phyloP scores from a whole-genome alignment of 1,139 yeast species.

The Meyerozyma elateridarum region DNA sequence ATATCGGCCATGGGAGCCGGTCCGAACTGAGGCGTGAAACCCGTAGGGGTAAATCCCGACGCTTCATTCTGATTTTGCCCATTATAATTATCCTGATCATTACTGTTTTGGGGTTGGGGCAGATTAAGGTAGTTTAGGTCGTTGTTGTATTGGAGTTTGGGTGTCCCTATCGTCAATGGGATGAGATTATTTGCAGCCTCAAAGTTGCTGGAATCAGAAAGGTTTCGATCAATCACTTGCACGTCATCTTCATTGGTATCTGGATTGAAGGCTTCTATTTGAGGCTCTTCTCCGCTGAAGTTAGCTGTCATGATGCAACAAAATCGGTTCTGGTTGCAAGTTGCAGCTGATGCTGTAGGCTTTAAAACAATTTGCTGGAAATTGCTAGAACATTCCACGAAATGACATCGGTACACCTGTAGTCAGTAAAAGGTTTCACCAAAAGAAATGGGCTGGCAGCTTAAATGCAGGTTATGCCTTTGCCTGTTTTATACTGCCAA shows the following conservation, averaged over 20 bases:
- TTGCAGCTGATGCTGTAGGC: slow-evolving; percentile 2
- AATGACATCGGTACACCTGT: not conserved
- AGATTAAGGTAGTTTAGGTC: not conserved
- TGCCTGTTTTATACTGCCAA: no score
- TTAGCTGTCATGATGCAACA: not conserved
- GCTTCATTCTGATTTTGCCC: slow-evolving; percentile 5
- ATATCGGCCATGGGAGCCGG: slow-evolving; percentile 6
- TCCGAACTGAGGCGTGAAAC: slow-evolving; percentile 11
- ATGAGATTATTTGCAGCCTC: slow-evolving; percentile 1
- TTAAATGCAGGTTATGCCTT: no score
- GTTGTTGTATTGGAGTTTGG: slow-evolving; percentile 2
- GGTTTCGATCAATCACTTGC: slow-evolving; percentile 2
- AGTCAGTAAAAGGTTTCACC: not conserved
- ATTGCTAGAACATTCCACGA: slow-evolving; percentile 8
- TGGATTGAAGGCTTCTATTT: not conserved
- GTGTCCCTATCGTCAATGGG: slow-evolving; percentile 1
- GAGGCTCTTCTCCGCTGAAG: not conserved
- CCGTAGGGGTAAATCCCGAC: slow-evolving; percentile 10
- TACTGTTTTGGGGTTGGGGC: slow-evolving; percentile 1
- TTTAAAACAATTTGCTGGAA: slow-evolving; percentile 3
- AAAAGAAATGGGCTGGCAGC: not conserved
- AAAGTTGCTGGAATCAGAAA: not conserved
- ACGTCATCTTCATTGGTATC: slow-evolving; percentile 4
- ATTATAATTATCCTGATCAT: slow-evolving; percentile 7
- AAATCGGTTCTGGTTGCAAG: slow-evolving; percentile 4